Percentiles rank a stretch among this genome's conserved stretches.
Evolutionary conservation across 441 rosid genomes (phyloP).

Genomic region (Populus tomentosa): DNA sequence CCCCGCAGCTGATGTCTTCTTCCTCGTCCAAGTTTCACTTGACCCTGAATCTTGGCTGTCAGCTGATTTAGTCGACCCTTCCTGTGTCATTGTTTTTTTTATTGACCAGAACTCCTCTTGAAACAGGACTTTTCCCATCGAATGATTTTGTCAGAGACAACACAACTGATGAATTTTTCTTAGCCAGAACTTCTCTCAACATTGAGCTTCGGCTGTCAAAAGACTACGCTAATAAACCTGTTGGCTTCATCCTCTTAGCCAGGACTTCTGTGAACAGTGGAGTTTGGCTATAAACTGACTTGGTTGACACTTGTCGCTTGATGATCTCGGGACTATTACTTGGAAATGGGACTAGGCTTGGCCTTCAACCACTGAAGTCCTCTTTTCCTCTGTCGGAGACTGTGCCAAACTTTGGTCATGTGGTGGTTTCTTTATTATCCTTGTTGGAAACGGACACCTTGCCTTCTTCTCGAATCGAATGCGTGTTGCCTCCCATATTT

Average conservation of each 20-base stretch:
- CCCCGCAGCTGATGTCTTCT: conserved; percentile 7
- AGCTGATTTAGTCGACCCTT: conserved; percentile 18
- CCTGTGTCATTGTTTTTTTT: conserved; percentile 5
- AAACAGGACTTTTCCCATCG: conserved; percentile 18
- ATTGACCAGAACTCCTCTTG: conserved; percentile 8
- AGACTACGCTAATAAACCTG: conserved; percentile 11
- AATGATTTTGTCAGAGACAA: conserved; percentile 9
- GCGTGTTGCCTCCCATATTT: conserved; percentile 60
- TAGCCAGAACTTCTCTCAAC: conserved; percentile 8
- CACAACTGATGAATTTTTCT: conserved; percentile 10
- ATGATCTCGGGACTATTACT: conserved; percentile 23
- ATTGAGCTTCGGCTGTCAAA: conserved; percentile 20
- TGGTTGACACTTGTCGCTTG: conserved; percentile 24
- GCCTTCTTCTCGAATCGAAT: conserved; percentile 32
- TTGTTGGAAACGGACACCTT: conserved; percentile 31
- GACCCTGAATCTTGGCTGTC: conserved; percentile 18
- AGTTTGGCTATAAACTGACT: conserved; percentile 10
- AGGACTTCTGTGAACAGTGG: conserved; percentile 14
- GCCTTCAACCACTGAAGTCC: conserved; percentile 18
- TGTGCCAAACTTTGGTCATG: conserved; percentile 17
- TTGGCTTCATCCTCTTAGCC: conserved; percentile 11
- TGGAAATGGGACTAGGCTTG: conserved; percentile 21
- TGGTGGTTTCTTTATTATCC: conserved; percentile 27
- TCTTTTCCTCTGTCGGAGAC: conserved; percentile 28
- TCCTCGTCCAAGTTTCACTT: conserved; percentile 18